These are phyloP conservation scores for Bruguiera hainesii DNA, from an alignment of 441 rosid species.

Conservation along the genomic window DNA sequence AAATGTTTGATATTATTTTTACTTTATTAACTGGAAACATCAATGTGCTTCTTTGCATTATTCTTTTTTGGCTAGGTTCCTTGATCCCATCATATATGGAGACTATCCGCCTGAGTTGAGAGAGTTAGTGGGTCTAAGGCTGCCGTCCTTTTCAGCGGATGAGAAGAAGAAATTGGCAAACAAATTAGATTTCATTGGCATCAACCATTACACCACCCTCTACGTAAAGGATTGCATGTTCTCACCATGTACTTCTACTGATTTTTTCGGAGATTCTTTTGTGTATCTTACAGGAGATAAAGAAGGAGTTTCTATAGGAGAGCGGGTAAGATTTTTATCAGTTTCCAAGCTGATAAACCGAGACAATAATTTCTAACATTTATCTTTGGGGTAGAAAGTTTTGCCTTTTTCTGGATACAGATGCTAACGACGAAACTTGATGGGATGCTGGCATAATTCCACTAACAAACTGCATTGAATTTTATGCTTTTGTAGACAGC, in stretches of 20 bases:
- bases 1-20: no score
- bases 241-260: background rate
- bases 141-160: conserved; percentile 4
- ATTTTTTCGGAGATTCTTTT: background rate
- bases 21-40: background rate
- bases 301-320: conserved; percentile 6
- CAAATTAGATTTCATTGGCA: conserved; percentile 15
- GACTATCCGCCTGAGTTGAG: conserved; percentile 9
- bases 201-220: conserved; percentile 8
- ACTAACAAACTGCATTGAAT: no score
- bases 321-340: background rate
- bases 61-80: background rate
- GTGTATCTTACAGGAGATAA: background rate
- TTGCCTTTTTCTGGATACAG: no score
- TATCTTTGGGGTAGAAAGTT: background rate
- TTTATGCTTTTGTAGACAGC: conserved; percentile 1
- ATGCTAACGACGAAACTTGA: no score
- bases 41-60: background rate
- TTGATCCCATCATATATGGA: conserved; percentile 13
- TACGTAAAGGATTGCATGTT: conserved; percentile 12
- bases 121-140: conserved; percentile 10
- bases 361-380: background rate
- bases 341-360: background rate
- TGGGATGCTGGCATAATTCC: no score
- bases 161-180: conserved; percentile 6